A percentile compares a stretch with the other conserved stretches of the same genome.
Conservation (phyloP, 2,329 filamentous ascomycete genomes). For the Clonostachys rhizophaga region DNA sequence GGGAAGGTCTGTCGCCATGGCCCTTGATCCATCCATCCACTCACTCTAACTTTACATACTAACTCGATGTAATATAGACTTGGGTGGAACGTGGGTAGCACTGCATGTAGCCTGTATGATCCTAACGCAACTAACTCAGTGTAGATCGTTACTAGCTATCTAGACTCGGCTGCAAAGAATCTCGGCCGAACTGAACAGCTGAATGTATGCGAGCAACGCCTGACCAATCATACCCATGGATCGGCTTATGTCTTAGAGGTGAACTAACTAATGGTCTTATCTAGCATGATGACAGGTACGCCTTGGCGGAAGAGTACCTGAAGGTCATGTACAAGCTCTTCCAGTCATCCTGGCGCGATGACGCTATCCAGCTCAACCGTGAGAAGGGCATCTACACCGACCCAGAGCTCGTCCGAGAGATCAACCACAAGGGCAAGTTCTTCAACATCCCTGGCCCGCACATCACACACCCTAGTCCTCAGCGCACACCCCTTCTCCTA, state of each 20-base stretch:
- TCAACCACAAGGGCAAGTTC: slow-evolving; percentile 62
- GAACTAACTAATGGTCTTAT: not conserved
- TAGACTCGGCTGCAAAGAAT: slow-evolving; percentile 65
- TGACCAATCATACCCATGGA: slow-evolving; percentile 1
- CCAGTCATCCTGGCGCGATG: slow-evolving; percentile 62
- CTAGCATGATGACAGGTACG: slow-evolving; percentile 62
- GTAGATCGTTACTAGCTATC: slow-evolving; percentile 63
- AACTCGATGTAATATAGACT: not conserved
- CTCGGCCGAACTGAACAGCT: slow-evolving; percentile 53
- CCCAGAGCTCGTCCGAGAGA: slow-evolving; percentile 51
- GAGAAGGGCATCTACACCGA: slow-evolving; percentile 51
- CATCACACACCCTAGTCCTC: slow-evolving; percentile 60
- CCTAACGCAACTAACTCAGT: slow-evolving; percentile 12
- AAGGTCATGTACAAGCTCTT: slow-evolving; percentile 63
- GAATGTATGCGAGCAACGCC: not conserved
- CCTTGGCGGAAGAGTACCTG: slow-evolving; percentile 59
- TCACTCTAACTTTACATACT: not conserved
- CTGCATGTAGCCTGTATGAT: too few species aligned
- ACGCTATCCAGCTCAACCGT: slow-evolving; percentile 58
- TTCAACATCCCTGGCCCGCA: slow-evolving; percentile 62
- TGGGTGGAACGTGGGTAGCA: slow-evolving; percentile 1
- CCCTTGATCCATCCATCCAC: not conserved
- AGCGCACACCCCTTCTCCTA: slow-evolving; percentile 63
- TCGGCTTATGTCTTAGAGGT: too few species aligned
- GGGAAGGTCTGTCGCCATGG: not conserved